Evolutionary conservation across 805 yeast genomes (phyloP), one percentile per base, ranked within the genome.

Genomic region (Cyberlindnera subsufficiens): DNA sequence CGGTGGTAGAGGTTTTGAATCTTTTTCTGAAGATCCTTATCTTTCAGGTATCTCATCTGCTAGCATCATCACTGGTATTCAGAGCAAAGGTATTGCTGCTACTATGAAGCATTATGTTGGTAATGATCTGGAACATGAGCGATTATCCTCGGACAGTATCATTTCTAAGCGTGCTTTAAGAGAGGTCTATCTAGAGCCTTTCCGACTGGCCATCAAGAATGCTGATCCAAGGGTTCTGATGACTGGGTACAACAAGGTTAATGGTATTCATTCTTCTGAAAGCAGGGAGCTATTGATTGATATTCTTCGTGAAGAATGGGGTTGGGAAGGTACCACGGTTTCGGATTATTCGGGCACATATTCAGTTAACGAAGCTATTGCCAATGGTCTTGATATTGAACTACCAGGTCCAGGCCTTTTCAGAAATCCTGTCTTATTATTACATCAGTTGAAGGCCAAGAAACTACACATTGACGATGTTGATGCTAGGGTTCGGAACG

Each of bases 341-440:
- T 73, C 80, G 22, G 86, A 80, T 60, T 80, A 85, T 85, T 73
- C 54, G 54, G 86, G 86, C 19, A 67, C 71, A 8, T 78, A 74
- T 56, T 66, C 79, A 14, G 61, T 63, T 31, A 65, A 64, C 33
- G 71, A 67, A 35, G 52, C 80, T 11, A 56, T 79, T 37, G 67
- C 69, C 32, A 75, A 76, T 31, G 85, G 86, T 8, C 61, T 80
- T 42, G 81, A 78, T 54, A 62, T 80, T 51, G 86, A 80, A 58
- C 77, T 78, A 82, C 86, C 86, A 1, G 86, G 86, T 32, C 76
- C 78, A 16, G 62, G 81, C 8, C 61, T 68, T 39, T 69, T 80
- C 62, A 63, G 72, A 52, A 60, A 60, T 2, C 13, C 18, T 5
- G 60, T 59, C 13, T 61, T 68, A 15, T 59, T 76, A 15, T 45